These are phyloP conservation scores for Hyaloscypha finlandica DNA, from an alignment of 495 filamentous ascomycete species.

Conservation along the genomic window DNA sequence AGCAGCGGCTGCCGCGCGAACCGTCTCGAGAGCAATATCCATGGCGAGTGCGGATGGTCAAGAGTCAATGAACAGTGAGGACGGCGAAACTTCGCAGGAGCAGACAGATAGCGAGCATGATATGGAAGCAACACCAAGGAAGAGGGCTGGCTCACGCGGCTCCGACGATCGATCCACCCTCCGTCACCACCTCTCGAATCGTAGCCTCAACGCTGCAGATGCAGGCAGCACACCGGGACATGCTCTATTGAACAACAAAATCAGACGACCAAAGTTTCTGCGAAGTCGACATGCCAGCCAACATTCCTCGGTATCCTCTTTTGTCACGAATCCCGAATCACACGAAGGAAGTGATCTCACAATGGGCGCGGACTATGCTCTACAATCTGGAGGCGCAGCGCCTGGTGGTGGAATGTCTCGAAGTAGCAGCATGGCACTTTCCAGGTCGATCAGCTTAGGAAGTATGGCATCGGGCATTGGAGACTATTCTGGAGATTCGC, in stretches of 20 bases:
- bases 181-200: slow-evolving; percentile 35
- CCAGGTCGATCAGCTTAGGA: slow-evolving; percentile 83
- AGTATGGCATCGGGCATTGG: slow-evolving; percentile 94
- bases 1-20: slow-evolving; percentile 61
- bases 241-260: slow-evolving; percentile 31
- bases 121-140: slow-evolving; percentile 41
- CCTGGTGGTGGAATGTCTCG: slow-evolving; percentile 58
- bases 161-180: slow-evolving; percentile 46
- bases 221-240: slow-evolving; percentile 37
- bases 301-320: slow-evolving; percentile 76
- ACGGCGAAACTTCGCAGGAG: slow-evolving; percentile 10
- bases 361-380: slow-evolving; percentile 79
- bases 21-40: slow-evolving; percentile 52
- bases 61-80: slow-evolving; percentile 4
- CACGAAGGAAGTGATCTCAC: slow-evolving; percentile 67
- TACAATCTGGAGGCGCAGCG: slow-evolving; percentile 78
- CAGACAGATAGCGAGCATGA: slow-evolving; percentile 34
- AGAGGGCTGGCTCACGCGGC: slow-evolving; percentile 37
- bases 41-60: slow-evolving; percentile 37
- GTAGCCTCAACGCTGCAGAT: slow-evolving; percentile 31
- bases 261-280: slow-evolving; percentile 67
- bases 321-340: slow-evolving; percentile 59
- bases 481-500: slow-evolving; percentile 50
- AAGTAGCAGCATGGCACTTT: slow-evolving; percentile 57
- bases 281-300: slow-evolving; percentile 73